phyloP scores from a whole-genome alignment of 768 basidiomycete species.

The Mycena galopus region DNA sequence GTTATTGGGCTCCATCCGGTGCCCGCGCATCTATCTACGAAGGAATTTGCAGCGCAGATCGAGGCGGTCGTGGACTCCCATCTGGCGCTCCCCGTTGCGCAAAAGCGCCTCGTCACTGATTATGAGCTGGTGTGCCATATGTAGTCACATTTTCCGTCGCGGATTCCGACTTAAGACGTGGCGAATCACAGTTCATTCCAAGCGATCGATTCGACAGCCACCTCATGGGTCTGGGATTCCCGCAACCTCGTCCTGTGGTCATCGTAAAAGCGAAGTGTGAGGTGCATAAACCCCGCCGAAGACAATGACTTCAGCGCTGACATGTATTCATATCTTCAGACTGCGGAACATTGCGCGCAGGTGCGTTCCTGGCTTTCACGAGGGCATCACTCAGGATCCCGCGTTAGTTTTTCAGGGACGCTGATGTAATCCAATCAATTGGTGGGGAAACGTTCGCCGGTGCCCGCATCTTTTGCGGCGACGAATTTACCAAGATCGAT shows the following conservation, averaged over 20 bases:
- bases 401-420: not conserved
- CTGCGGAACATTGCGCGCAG: not conserved
- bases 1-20: not conserved
- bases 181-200: not conserved
- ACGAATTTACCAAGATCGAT: not conserved
- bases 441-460: not conserved
- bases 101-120: not conserved
- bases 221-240: not conserved
- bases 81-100: not conserved
- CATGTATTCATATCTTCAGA: not conserved
- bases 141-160: too few relatives aligned
- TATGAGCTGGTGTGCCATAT: not conserved
- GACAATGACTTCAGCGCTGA: not conserved
- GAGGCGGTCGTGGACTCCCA: not conserved
- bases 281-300: not conserved
- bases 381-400: not conserved
- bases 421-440: not conserved
- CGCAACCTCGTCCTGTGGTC: not conserved
- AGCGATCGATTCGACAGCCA: not conserved
- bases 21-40: not conserved
- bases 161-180: too few relatives aligned
- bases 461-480: not conserved
- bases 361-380: not conserved
- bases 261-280: not conserved
- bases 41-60: not conserved